phyloP scores from a whole-genome alignment of 768 basidiomycete species.

The Leccinum subgranulosum region DNA sequence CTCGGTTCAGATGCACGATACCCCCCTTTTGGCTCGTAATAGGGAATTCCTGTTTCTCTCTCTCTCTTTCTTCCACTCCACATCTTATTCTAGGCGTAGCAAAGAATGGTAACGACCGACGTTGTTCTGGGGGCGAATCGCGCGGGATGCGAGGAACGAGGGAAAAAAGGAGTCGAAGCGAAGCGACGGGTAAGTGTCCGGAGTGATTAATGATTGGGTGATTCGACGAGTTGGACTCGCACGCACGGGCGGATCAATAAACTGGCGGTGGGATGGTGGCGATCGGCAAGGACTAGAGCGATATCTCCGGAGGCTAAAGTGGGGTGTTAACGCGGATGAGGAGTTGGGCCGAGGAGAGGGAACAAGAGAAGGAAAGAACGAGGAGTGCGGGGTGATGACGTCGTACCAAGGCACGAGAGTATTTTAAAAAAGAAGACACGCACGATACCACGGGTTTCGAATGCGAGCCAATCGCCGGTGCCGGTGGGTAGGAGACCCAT shows the following conservation, averaged over 20 bases:
- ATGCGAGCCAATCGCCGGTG: conserved; percentile 92
- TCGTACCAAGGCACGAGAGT: background rate
- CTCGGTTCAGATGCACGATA: conserved; percentile 17
- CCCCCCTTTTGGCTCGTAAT: conserved; percentile 19
- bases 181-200: background rate
- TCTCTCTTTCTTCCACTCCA: background rate
- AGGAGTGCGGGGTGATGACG: background rate
- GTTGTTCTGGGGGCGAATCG: conserved; percentile 6
- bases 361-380: background rate
- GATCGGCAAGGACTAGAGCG: conserved; percentile 29
- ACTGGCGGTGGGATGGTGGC: background rate
- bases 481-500: conserved; percentile 92
- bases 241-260: background rate
- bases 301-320: conserved; percentile 43
- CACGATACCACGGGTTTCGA: conserved; percentile 76
- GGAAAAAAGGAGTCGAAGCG: background rate
- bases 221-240: background rate
- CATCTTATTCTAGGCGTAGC: conserved; percentile 1
- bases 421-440: background rate
- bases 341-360: background rate
- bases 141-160: background rate
- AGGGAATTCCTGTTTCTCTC: conserved; percentile 11
- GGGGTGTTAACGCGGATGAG: background rate
- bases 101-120: conserved; percentile 11
- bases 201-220: background rate